Percentiles rank a stretch among this genome's conserved stretches.
Evolutionary conservation across 805 yeast genomes (phyloP).

Genomic region (Cyberlindnera mycetangii): DNA sequence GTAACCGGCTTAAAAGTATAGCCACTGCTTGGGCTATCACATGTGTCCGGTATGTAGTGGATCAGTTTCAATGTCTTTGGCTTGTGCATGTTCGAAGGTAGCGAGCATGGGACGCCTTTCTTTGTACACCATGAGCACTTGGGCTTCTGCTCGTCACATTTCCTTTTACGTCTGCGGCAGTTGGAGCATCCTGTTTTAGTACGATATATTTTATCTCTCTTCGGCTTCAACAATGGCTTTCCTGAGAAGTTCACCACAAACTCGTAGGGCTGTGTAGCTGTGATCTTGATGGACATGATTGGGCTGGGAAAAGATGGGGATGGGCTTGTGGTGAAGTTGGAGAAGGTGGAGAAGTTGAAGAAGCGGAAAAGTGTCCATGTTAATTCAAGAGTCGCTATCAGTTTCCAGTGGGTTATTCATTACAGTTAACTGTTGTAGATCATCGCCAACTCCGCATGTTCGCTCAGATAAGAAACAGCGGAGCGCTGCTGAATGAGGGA

Average conservation of each 20-base stretch:
- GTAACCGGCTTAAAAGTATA: background rate
- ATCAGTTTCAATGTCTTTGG: background rate
- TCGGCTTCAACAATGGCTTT: background rate
- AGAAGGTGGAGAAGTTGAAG: too few species aligned
- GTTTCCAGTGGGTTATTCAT: background rate
- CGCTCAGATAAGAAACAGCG: background rate
- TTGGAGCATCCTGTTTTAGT: slow-evolving; percentile 8
- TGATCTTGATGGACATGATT: background rate
- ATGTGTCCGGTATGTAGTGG: background rate
- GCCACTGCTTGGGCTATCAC: background rate
- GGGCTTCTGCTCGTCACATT: slow-evolving; percentile 54
- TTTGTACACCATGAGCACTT: slow-evolving; percentile 39
- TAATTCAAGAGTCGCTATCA: background rate
- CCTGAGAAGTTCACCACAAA: slow-evolving; percentile 9
- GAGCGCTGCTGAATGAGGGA: background rate
- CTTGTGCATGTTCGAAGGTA: slow-evolving; percentile 14
- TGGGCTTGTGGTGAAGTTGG: too few species aligned
- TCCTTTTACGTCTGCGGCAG: slow-evolving; percentile 58
- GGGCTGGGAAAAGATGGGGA: too few species aligned
- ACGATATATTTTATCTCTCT: slow-evolving; percentile 1
- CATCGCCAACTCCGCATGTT: too few species aligned
- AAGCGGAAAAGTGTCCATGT: too few species aligned
- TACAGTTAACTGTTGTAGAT: too few species aligned
- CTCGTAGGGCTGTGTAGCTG: slow-evolving; percentile 10
- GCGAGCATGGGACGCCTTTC: slow-evolving; percentile 29